Evolutionary conservation across 129 eudicot genomes (phyloP), one percentile per base, ranked within the genome.

Genomic region (Kitagawia praeruptora): DNA sequence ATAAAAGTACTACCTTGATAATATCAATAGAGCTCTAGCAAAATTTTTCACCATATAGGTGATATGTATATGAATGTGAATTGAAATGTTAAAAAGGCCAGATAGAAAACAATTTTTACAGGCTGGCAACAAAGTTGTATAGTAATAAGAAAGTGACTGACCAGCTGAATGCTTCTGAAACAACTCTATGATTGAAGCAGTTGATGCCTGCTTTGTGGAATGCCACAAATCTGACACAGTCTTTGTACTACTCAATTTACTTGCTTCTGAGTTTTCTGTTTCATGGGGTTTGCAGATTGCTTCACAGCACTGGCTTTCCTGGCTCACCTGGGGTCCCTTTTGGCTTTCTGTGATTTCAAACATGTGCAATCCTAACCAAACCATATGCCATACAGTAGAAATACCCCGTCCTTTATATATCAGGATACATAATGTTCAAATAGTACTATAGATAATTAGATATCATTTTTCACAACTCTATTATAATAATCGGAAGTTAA

Each of bases 281-380:
- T 61, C 69, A 61, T n/a, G 34, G 69, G 34, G 69, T 25, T 61
- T 61, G 69, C 34, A 61, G 69, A 61, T 61, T 61, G 34, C 69
- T 61, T 61, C 69, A 61, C 69, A 61, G 69, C 69, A 61, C 37
- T 61, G 69, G 34, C 34, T n/a, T 61, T 61, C 69, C 69, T n/a
- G 69, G 69, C 69, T 61, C 69, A 61, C 4, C 25, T 34, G 69
- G 69, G 42, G 69, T 61, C 69, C 69, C 34, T 61, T 61, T 61
- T 61, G 69, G 15, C 37, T 9, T 10, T 61, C 69, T 61, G 37
- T 61, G 69, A 61, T 61, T 61, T 61, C 69, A 27, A 8, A 61
- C 69, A 61, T 61, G 69, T 61, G 69, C 34, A 3, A 58, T n/a
- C 31, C 34, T 58, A 58, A 58, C 67, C 67, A 23, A n/a, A 58